Evolutionary conservation across 371 early-diverging fungal genomes (phyloP).

Genomic region (Caulochytrium protostelioides): DNA sequence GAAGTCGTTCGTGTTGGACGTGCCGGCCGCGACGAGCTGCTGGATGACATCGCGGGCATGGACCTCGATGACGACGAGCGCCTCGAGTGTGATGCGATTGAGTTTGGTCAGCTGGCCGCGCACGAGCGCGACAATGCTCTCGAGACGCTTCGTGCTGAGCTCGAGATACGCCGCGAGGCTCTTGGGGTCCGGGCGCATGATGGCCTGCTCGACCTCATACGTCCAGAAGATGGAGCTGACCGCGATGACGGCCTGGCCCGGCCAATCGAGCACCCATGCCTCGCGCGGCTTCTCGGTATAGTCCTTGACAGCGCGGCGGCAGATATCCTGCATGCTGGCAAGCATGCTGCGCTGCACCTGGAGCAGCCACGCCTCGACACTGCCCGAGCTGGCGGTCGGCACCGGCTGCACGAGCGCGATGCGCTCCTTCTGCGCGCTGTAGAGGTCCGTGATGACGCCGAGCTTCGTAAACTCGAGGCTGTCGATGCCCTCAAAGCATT

Average conservation of each 20-base stretch:
- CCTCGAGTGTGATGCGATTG: conserved; percentile 20
- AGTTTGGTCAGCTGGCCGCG: conserved; percentile 23
- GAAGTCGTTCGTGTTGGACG: conserved; percentile 14
- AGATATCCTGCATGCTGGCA: conserved; percentile 16
- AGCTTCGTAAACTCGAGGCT: conserved; percentile 22
- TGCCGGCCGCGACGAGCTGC: conserved; percentile 15
- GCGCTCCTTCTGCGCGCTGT: conserved; percentile 24
- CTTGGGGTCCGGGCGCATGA: conserved; percentile 14
- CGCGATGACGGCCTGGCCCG: conserved; percentile 28
- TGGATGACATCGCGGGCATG: conserved; percentile 27
- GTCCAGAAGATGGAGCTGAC: conserved; percentile 30
- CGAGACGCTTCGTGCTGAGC: conserved; percentile 15
- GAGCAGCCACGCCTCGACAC: conserved; percentile 28
- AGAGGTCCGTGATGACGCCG: conserved; percentile 23
- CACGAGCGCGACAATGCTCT: conserved; percentile 24
- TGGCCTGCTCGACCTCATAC: conserved; percentile 21
- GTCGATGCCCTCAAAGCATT: conserved; percentile 31
- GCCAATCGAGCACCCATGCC: conserved; percentile 28
- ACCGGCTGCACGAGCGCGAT: conserved; percentile 15
- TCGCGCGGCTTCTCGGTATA: conserved; percentile 20
- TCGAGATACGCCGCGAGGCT: conserved; percentile 18
- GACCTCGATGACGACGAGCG: conserved; percentile 31
- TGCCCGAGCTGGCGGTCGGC: conserved; percentile 20
- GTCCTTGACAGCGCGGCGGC: conserved; percentile 9
- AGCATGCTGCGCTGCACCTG: conserved; percentile 25